phyloP scores from a whole-genome alignment of 352 stramenopile genomes.

The Phytopythium helicoides region DNA sequence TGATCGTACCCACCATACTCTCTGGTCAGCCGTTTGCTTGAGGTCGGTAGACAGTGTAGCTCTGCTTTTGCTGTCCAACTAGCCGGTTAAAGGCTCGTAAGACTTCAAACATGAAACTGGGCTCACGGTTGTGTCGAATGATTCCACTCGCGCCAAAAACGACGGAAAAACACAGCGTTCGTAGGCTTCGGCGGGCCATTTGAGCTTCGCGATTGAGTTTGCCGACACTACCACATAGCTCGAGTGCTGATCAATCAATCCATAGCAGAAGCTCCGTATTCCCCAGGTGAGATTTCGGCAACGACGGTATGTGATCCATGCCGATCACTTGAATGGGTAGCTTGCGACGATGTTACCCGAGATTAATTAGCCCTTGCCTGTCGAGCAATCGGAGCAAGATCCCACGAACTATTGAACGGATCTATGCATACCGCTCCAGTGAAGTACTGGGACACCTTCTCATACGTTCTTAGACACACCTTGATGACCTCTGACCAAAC shows the following conservation, averaged over 20 bases:
- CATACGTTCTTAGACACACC: constrained; percentile 4
- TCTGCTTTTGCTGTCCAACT: background rate
- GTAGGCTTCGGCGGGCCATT: constrained; percentile 2
- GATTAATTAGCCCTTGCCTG: background rate
- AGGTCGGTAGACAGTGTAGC: constrained; percentile 12
- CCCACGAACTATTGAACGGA: constrained; percentile 4
- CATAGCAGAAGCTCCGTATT: constrained; percentile 10
- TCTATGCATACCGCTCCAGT: constrained; percentile 5
- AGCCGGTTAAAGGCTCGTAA: constrained; percentile 7
- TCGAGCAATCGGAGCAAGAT: background rate
- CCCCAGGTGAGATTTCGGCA: constrained; percentile 4
- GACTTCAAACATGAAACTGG: constrained; percentile 7
- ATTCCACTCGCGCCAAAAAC: constrained; percentile 13
- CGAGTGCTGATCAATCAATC: constrained; percentile 1
- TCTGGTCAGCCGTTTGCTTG: constrained; percentile 12
- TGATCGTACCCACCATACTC: constrained; percentile 10
- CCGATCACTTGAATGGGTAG: constrained; percentile 8
- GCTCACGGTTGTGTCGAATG: constrained; percentile 14
- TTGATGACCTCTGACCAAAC: constrained; percentile 10
- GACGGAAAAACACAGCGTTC: constrained; percentile 6
- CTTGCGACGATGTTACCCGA: constrained; percentile 7
- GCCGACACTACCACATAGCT: constrained; percentile 1
- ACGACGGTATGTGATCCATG: constrained; percentile 15
- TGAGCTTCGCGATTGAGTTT: background rate
- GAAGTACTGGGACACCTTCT: constrained; percentile 1